These are phyloP conservation scores for Cordyceps cateniannulata DNA, from an alignment of 2,329 filamentous ascomycete genomes.

Conservation along the genomic window DNA sequence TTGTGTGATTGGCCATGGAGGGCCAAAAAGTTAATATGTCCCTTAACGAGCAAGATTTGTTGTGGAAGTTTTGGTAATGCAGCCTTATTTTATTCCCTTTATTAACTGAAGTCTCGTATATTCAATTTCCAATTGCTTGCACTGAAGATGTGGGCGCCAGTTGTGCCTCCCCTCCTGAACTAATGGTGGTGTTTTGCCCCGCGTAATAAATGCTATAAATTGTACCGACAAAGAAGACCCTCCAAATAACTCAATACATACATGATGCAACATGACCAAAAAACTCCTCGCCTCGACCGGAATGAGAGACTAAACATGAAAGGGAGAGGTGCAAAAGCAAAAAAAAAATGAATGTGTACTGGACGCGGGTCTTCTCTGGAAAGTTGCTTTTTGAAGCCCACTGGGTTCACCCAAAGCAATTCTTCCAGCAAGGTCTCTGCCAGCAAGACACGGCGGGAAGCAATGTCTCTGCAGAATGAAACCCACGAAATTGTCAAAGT, in stretches of 20 bases:
- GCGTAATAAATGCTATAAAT: constrained; percentile 7
- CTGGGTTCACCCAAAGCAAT: background rate
- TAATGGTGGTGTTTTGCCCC: background rate
- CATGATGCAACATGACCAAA: background rate
- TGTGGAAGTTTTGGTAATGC: constrained; percentile 29
- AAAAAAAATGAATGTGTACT: background rate
- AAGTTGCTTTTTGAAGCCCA: background rate
- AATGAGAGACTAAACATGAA: background rate
- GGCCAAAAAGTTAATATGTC: constrained; percentile 12
- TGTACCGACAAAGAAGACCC: background rate
- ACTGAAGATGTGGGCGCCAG: background rate
- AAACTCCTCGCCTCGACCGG: constrained; percentile 2
- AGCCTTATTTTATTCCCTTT: constrained; percentile 28
- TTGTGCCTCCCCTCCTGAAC: background rate
- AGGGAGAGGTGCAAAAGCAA: background rate
- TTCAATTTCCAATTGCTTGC: background rate
- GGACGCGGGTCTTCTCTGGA: background rate
- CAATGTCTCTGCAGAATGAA: background rate
- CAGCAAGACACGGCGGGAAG: background rate
- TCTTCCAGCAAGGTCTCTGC: background rate
- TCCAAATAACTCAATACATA: background rate
- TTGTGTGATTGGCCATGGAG: background rate
- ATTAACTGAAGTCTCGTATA: constrained; percentile 18
- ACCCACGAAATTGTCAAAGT: too few relatives aligned
- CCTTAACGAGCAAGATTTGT: constrained; percentile 16